Evolutionary conservation across 106 monocot genomes (phyloP), one percentile per base, ranked within the genome.

Genomic region (Vanilla planifolia): DNA sequence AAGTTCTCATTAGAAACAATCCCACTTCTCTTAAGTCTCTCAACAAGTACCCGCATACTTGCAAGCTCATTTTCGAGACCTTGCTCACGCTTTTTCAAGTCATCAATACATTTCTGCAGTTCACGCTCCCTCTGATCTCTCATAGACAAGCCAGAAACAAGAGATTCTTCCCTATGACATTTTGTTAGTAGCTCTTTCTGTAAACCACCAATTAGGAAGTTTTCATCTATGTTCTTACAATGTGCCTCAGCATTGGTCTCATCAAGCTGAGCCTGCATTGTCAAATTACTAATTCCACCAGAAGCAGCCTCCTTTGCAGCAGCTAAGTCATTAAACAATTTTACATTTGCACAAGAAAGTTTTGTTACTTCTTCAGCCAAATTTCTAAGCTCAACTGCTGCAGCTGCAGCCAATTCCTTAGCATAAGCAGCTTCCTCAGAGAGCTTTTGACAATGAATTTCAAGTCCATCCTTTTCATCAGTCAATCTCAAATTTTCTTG

Each of bases 291-390:
- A 43, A 65, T 20, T 66, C 73, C 76, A 11, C 51, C 43, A 62
- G 59, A 43, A 28, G 61, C 33, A 8, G 48, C 34, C 29, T 95
- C 77, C 36, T 79, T 79, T 9, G 71, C 42, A 60, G 73, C 55
- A 71, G 71, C 74, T 22, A 87, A 56, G 14, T 89, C 83, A 43
- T 72, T 48, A 56, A 56, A 77, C 67, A 98, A 75, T 64, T 88
- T 88, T 26, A 77, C 79, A 69, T 98, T 98, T 62, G 92, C 76
- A 51, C 78, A 92, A 37, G 92, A 85, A 69, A 98, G 88, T 50
- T 84, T 88, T 9, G 98, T 98, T 19, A 98, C 92, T 70, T 98
- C 98, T 80, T 98, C 98, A 35, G 98, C 92, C 43, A 98, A 75
- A 69, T 98, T 92, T 64, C 67, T 77, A 17, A 98, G 85, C 70